Base-by-base conservation (phyloP, 345 rosid genomes). In the Salix arbutifolia region DNA sequence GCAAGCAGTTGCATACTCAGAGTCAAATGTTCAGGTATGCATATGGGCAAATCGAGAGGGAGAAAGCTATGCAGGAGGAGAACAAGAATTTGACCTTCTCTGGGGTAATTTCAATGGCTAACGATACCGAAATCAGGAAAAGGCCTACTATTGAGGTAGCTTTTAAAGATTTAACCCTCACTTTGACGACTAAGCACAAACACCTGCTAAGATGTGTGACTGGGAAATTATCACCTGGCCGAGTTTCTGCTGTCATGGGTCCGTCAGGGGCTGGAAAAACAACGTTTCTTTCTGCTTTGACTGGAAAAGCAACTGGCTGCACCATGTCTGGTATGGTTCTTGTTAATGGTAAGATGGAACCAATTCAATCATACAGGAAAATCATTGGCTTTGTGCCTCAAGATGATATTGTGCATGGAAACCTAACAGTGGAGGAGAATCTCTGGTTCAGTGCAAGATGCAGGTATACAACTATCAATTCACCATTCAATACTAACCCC, bases 231-330 rank as follows among this genome's bases (percentile, higher is more conserved):
- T 87, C 85, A 3, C 97, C 98, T 74, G 98, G 97, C 17, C 86
- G 92, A 80, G 97, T 96, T 76, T 92, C 97, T 28, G 97, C 98
- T 52, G 99, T 96, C 53, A 96, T 94, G 98, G 99, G 98, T 68
- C 98, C 99, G 50, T 96, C 99, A 38, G 99, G 98, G 33, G 98
- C 99, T 7, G 99, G 99, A 50, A 96, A 96, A 82, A 92, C 99
- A 11, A 96, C 99, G 31, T 96, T 96, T 83, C 89, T 96, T 66
- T 90, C 94, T 75, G 97, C 99, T 84, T 83, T 96, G 80, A 91
- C 93, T 19, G 99, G 99, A 40, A 90, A 91, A 85, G 90, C 91
- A 82, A 76, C 90, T 12, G 99, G 94, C 67, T 94, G 99, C 84
- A 78, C 74, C 56, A 86, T 88, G 87, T 80, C 74, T 70, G 98